These are phyloP conservation scores for Firmiana major DNA, from an alignment of 345 rosid genomes.

Conservation along the genomic window DNA sequence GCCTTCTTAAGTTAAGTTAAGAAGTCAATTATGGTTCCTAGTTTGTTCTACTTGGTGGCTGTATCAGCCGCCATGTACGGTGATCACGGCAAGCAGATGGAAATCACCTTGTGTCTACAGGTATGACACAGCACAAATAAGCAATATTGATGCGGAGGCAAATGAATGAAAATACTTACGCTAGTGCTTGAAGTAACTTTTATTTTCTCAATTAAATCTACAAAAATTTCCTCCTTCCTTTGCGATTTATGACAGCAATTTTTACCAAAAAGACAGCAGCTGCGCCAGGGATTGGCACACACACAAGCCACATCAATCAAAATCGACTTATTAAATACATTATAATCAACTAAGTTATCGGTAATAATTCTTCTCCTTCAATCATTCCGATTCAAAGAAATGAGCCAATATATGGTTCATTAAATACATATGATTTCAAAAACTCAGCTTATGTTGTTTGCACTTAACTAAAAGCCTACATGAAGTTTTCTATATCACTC, in stretches of 20 bases:
- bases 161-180: conserved; percentile 29
- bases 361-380: too few species aligned
- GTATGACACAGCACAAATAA: background rate
- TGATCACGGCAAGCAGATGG: background rate
- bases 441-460: background rate
- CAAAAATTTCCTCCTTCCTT: conserved; percentile 58
- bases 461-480: background rate
- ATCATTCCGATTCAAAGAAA: too few species aligned
- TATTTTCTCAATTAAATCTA: conserved; percentile 57
- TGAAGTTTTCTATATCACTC: background rate
- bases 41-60: background rate
- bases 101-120: background rate
- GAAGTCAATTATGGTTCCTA: background rate
- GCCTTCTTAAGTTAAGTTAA: background rate
- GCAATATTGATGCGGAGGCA: background rate
- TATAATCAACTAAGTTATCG: too few species aligned
- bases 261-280: too few species aligned
- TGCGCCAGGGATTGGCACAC: too few species aligned
- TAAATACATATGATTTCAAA: background rate
- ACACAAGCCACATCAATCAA: background rate
- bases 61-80: background rate
- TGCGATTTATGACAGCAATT: too few species aligned
- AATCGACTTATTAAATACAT: background rate
- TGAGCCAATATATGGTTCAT: too few species aligned
- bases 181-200: conserved; percentile 61